phyloP scores from a whole-genome alignment of 192 early-diverging fungal genomes.

The Coemansia sp. region DNA sequence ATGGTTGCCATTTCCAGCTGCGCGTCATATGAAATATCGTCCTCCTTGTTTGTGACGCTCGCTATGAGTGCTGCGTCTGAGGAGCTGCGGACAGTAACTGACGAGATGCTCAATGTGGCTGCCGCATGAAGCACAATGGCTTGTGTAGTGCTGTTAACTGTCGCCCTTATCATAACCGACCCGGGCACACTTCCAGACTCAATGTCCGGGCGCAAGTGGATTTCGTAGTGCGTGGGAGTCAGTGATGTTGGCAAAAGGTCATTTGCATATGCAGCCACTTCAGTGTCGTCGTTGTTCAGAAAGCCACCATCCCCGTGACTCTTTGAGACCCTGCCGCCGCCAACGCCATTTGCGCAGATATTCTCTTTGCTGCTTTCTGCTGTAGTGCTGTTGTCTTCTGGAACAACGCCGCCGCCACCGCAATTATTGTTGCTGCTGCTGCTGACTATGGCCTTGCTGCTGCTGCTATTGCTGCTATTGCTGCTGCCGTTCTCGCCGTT shows the following conservation, averaged over 20 bases:
- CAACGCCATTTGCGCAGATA: background rate
- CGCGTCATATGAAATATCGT: constrained; percentile 11
- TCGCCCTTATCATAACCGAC: constrained; percentile 60
- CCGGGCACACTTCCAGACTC: constrained; percentile 75
- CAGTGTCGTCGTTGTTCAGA: background rate
- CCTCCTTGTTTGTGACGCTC: background rate
- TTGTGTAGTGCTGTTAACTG: constrained; percentile 57
- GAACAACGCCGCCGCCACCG: background rate
- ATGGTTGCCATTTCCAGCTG: constrained; percentile 56
- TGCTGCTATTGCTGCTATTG: background rate
- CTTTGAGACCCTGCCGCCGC: constrained; percentile 4
- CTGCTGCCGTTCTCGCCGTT: background rate
- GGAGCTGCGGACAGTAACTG: constrained; percentile 6
- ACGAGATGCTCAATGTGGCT: constrained; percentile 56
- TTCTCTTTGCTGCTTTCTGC: constrained; percentile 1
- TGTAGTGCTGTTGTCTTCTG: background rate
- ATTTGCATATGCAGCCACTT: constrained; percentile 1
- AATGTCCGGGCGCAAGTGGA: constrained; percentile 77
- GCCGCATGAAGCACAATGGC: constrained; percentile 65
- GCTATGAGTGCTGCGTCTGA: background rate
- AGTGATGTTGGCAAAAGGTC: constrained; percentile 76
- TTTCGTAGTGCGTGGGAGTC: constrained; percentile 77
- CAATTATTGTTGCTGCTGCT: background rate
- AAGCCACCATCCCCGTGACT: constrained; percentile 4
- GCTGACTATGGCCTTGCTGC: background rate